phyloP scores from a whole-genome alignment of 2,329 filamentous ascomycete genomes.

The Ascochyta clinopodiicola region DNA sequence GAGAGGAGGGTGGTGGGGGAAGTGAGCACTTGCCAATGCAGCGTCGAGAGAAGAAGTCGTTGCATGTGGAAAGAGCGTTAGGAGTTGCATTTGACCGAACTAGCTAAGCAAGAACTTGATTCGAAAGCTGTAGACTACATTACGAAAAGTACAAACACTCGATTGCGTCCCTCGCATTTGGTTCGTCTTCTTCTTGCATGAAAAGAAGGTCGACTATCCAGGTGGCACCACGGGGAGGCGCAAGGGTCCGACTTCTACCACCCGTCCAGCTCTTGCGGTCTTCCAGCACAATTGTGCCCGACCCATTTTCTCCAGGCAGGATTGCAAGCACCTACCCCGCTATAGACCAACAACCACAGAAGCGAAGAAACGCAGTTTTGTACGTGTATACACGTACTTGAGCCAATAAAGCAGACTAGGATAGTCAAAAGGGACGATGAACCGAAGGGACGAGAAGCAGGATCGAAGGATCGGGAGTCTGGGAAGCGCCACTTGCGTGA shows the following conservation, averaged over 20 bases:
- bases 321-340: slow-evolving; percentile 21
- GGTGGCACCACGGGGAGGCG: slow-evolving; percentile 47
- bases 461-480: slow-evolving; percentile 7
- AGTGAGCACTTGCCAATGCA: neutral
- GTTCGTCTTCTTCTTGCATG: slow-evolving; percentile 32
- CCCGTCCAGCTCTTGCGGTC: slow-evolving; percentile 43
- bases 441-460: slow-evolving; percentile 3
- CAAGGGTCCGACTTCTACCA: slow-evolving; percentile 47
- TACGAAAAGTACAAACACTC: neutral
- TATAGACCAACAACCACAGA: slow-evolving; percentile 8
- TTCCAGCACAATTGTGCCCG: slow-evolving; percentile 24
- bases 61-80: neutral
- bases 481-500: slow-evolving; percentile 16
- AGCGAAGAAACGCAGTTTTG: neutral
- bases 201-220: slow-evolving; percentile 37
- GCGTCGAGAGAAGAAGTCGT: neutral
- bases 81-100: neutral
- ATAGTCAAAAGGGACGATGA: slow-evolving; percentile 4
- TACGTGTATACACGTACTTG: neutral
- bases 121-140: neutral
- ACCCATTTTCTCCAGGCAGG: slow-evolving; percentile 32
- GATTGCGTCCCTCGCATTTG: slow-evolving; percentile 43
- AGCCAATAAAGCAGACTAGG: slow-evolving; percentile 1
- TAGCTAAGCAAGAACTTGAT: neutral
- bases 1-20: neutral